Conservation (phyloP, 768 basidiomycete genomes). For the Sarcomyxa edulis region DNA sequence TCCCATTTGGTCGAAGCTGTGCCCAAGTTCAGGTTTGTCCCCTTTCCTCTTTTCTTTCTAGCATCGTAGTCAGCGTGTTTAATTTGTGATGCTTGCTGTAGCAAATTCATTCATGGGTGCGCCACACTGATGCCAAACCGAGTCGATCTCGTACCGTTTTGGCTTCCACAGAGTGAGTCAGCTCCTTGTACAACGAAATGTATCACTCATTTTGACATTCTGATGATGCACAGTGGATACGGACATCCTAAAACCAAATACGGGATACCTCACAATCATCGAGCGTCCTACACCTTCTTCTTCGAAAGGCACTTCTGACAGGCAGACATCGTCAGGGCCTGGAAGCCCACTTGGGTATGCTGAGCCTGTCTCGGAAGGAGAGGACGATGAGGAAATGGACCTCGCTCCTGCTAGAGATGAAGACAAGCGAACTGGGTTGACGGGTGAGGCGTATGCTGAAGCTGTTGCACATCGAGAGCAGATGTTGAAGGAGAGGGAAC, state of each 20-base stretch:
- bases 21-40: constrained; percentile 84
- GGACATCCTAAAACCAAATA: constrained; percentile 91
- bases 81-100: constrained; percentile 19
- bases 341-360: constrained; percentile 52
- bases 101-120: constrained; percentile 96
- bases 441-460: constrained; percentile 68
- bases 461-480: constrained; percentile 85
- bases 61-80: neutral
- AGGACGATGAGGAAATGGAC: constrained; percentile 78
- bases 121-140: constrained; percentile 88
- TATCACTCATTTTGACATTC: constrained; percentile 3
- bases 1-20: constrained; percentile 96
- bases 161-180: constrained; percentile 86
- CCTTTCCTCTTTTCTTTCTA: neutral
- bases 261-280: constrained; percentile 65
- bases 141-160: constrained; percentile 96
- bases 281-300: constrained; percentile 58
- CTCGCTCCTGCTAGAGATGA: constrained; percentile 75
- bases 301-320: constrained; percentile 43
- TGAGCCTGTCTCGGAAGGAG: constrained; percentile 94
- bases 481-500: constrained; percentile 51
- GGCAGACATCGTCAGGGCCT: constrained; percentile 36
- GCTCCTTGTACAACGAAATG: neutral
- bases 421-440: constrained; percentile 72
- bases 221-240: constrained; percentile 65